These are phyloP conservation scores for Solanum hybrid DNA, from an alignment of 305 asterid genomes.

Conservation along the genomic window DNA sequence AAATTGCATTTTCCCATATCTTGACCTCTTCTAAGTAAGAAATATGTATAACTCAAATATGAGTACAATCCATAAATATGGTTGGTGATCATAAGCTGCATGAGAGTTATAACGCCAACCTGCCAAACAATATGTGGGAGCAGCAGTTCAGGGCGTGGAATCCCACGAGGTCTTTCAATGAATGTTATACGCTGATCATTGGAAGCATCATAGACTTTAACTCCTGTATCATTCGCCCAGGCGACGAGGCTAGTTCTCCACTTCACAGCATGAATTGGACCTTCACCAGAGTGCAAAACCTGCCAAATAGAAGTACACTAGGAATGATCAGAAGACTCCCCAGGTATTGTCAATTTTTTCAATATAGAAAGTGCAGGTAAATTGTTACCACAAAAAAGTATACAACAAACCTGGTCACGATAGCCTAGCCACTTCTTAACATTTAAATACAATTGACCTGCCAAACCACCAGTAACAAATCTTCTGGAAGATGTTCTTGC, in stretches of 20 bases:
- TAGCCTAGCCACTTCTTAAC: conserved; percentile 92
- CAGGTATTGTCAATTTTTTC: conserved; percentile 6
- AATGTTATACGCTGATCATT: conserved; percentile 84
- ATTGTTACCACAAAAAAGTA: background rate
- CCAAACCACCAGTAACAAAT: conserved; percentile 96
- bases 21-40: background rate
- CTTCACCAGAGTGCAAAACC: conserved; percentile 98
- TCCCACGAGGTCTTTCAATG: conserved; percentile 90
- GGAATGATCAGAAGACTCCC: conserved; percentile 9
- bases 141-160: conserved; percentile 92
- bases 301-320: conserved; percentile 27
- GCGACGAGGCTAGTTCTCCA: conserved; percentile 92
- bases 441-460: conserved; percentile 80
- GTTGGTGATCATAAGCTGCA: background rate
- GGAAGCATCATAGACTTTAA: conserved; percentile 93
- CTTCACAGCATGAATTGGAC: conserved; percentile 89
- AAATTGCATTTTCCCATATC: background rate
- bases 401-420: conserved; percentile 71
- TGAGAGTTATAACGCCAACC: conserved; percentile 33
- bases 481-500: conserved; percentile 81
- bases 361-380: background rate
- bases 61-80: conserved; percentile 1
- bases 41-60: background rate
- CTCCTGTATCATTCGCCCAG: conserved; percentile 98
- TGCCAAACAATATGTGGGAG: conserved; percentile 97